Conservation (phyloP, 2,329 filamentous ascomycete species). For the Ceratocystis albifundus region DNA sequence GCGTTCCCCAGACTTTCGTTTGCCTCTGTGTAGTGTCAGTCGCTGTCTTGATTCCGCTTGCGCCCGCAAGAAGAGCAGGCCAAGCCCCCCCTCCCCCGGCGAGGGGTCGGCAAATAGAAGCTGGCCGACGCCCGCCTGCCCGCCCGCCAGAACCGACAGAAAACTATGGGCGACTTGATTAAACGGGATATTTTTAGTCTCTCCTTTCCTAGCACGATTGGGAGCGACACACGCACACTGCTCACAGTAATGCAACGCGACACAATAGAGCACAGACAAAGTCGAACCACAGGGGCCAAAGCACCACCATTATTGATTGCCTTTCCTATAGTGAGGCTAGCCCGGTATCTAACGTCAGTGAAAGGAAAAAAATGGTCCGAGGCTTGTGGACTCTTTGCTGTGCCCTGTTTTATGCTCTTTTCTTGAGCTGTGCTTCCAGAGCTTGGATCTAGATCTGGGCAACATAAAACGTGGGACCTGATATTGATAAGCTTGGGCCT, state of each 20-base stretch:
- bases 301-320: not conserved
- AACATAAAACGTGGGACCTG: not conserved
- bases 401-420: not conserved
- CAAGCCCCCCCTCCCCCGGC: too few species aligned
- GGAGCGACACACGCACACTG: too few species aligned
- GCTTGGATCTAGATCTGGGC: conserved; percentile 1
- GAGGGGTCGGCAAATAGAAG: too few species aligned
- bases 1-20: too few species aligned
- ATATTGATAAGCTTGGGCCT: conserved; percentile 1
- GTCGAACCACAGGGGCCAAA: conserved; percentile 3
- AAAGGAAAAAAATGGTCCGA: not conserved
- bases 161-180: too few species aligned
- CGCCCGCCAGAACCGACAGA: too few species aligned
- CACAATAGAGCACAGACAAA: not conserved
- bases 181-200: too few species aligned
- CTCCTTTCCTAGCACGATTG: too few species aligned
- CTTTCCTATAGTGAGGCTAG: too few species aligned
- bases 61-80: not conserved
- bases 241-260: too few species aligned
- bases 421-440: not conserved
- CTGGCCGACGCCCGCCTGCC: too few species aligned
- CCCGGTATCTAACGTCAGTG: too few species aligned
- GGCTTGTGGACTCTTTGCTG: not conserved
- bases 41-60: not conserved
- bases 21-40: not conserved